Conservation (phyloP, 2,329 filamentous ascomycete species). For the Beauveria asiatica region DNA sequence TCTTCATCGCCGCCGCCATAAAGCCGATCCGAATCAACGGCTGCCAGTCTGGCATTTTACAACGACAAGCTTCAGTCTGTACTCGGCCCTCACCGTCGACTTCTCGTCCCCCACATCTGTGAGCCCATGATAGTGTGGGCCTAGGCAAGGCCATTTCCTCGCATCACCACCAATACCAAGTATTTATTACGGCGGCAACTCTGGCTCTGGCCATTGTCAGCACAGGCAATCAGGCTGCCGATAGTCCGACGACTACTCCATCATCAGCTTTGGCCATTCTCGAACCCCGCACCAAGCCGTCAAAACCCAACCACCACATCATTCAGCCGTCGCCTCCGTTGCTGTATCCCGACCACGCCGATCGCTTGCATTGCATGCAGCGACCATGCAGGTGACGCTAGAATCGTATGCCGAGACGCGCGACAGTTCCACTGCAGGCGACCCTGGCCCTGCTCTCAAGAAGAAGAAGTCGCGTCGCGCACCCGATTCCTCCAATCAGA, state of each 20-base stretch:
- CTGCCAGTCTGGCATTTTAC: neutral
- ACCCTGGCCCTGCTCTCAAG: conserved; percentile 13
- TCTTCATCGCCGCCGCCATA: neutral
- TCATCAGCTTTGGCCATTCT: neutral
- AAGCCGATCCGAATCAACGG: neutral
- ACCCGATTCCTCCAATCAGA: conserved; percentile 42
- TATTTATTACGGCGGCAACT: neutral
- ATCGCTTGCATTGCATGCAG: conserved; percentile 8
- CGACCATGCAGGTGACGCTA: conserved; percentile 4
- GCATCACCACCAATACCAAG: neutral
- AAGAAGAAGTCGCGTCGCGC: conserved; percentile 45
- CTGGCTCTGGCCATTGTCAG: neutral
- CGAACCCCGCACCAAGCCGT: neutral
- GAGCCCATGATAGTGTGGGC: neutral
- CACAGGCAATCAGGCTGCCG: neutral
- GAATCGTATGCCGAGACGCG: neutral
- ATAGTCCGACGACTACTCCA: neutral
- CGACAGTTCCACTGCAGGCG: neutral
- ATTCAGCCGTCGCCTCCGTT: neutral
- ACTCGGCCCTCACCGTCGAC: neutral
- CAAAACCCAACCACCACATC: neutral
- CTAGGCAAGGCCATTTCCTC: neutral
- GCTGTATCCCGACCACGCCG: neutral
- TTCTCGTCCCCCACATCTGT: neutral
- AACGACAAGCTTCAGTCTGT: neutral